Conservation (phyloP, 78 protist species). For the Planoprotostelium fungivorum region DNA sequence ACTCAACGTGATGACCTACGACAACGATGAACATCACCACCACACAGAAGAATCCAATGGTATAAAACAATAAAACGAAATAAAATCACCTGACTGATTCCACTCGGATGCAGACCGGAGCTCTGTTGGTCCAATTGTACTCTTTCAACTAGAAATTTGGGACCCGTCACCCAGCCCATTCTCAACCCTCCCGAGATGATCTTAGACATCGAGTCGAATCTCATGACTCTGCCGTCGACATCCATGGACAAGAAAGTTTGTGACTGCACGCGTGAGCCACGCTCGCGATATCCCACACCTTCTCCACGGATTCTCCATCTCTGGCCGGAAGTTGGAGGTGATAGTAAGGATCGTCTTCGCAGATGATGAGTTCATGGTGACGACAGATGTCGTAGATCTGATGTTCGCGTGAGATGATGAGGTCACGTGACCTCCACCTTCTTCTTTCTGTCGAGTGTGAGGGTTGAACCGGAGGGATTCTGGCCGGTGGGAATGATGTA, state of each 20-base stretch:
- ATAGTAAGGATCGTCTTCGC: slow-evolving; percentile 94
- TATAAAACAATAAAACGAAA: not conserved
- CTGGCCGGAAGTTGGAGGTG: slow-evolving; percentile 47
- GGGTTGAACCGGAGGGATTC: slow-evolving; percentile 83
- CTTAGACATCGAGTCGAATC: slow-evolving; percentile 84
- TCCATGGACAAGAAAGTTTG: slow-evolving; percentile 66
- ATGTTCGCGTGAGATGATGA: not conserved
- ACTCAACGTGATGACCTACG: not conserved
- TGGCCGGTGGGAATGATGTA: slow-evolving; percentile 81
- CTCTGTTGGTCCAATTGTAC: slow-evolving; percentile 56
- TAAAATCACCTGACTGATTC: slow-evolving; percentile 24
- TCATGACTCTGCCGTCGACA: slow-evolving; percentile 77
- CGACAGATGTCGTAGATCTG: slow-evolving; percentile 32
- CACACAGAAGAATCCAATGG: not conserved
- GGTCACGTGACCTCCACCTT: not conserved
- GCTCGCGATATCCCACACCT: too few relatives aligned
- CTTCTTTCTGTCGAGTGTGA: slow-evolving; percentile 47
- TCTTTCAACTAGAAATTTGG: slow-evolving; percentile 40
- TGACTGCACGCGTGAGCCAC: not conserved
- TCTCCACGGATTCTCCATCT: not conserved
- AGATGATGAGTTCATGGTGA: slow-evolving; percentile 67
- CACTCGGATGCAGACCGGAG: slow-evolving; percentile 45
- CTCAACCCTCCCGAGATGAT: slow-evolving; percentile 80
- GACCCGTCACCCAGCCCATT: slow-evolving; percentile 75
- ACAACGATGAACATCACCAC: not conserved